Conservation (phyloP, 148 eudicot species). For the Nepenthes mirabilis region DNA sequence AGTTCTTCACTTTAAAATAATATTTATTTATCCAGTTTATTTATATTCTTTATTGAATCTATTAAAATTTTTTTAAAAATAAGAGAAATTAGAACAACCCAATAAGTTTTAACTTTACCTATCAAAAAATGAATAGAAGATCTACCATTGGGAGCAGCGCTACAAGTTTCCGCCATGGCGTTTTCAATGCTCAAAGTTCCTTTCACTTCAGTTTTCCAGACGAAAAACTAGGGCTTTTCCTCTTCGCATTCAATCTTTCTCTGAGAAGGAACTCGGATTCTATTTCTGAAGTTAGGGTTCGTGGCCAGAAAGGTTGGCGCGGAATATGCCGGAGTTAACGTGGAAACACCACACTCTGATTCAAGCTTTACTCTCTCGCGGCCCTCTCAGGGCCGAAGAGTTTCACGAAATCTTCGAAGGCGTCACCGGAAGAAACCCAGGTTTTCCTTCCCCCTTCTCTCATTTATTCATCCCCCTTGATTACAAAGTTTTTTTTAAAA, state of each 20-base stretch:
- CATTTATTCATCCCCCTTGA: neutral
- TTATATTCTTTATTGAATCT: too few relatives aligned
- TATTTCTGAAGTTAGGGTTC: constrained; percentile 16
- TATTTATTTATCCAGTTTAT: too few relatives aligned
- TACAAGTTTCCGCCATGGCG: too few relatives aligned
- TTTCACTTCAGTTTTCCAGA: too few relatives aligned
- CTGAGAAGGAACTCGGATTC: neutral
- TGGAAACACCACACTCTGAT: constrained; percentile 84
- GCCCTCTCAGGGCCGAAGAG: constrained; percentile 53
- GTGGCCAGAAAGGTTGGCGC: neutral
- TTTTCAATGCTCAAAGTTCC: too few relatives aligned
- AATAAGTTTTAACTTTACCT: too few relatives aligned
- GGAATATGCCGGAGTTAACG: constrained; percentile 36
- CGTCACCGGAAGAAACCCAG: constrained; percentile 48
- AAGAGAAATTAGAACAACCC: too few relatives aligned
- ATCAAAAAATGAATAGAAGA: too few relatives aligned
- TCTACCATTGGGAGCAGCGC: too few relatives aligned
- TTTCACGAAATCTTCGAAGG: constrained; percentile 56
- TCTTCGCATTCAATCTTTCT: neutral
- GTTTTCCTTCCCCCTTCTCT: constrained; percentile 13
- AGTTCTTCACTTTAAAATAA: too few relatives aligned
- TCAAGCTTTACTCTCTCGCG: constrained; percentile 77
- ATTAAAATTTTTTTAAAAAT: too few relatives aligned
- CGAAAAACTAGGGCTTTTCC: neutral
- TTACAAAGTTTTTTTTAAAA: neutral